Conservation (phyloP, 257 asterid species). For the Galeopsis tetrahit region DNA sequence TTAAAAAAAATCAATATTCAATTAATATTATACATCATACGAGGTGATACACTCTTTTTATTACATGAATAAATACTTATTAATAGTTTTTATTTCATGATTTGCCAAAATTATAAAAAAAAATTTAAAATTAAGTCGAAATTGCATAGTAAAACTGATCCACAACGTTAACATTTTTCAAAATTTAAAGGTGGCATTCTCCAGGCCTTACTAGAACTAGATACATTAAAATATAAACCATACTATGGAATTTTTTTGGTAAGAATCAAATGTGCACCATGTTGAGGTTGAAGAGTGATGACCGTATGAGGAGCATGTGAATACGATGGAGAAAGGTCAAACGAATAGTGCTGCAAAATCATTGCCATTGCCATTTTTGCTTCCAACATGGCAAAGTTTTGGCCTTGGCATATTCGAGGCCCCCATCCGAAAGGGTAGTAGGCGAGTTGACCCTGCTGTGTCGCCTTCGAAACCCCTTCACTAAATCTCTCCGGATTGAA, state of each 20-base stretch:
- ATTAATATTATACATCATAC: no score
- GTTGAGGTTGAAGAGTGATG: slow-evolving; percentile 41
- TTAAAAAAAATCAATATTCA: no score
- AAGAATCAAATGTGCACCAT: slow-evolving; percentile 40
- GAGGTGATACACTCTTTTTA: no score
- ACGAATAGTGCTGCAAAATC: slow-evolving; percentile 37
- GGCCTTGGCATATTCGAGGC: slow-evolving; percentile 42
- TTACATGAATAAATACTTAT: no score
- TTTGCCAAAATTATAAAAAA: no score
- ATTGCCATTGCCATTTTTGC: slow-evolving; percentile 43
- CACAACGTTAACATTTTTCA: no score
- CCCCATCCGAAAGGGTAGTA: slow-evolving; percentile 47
- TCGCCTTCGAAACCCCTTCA: slow-evolving; percentile 40
- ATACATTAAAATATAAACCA: no score
- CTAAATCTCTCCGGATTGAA: slow-evolving; percentile 43
- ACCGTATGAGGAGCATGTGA: slow-evolving; percentile 35
- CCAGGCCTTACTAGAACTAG: no score
- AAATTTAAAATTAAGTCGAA: no score
- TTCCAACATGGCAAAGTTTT: slow-evolving; percentile 41
- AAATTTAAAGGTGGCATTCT: no score
- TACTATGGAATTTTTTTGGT: not conserved
- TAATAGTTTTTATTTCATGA: no score
- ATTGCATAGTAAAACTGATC: no score
- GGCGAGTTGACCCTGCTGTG: not conserved
- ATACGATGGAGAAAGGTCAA: slow-evolving; percentile 43